A percentile compares a stretch with the other conserved stretches of the same genome.
Conservation (phyloP, 2,329 filamentous ascomycete genomes). For the Neopestalotiopsis clavispora region DNA sequence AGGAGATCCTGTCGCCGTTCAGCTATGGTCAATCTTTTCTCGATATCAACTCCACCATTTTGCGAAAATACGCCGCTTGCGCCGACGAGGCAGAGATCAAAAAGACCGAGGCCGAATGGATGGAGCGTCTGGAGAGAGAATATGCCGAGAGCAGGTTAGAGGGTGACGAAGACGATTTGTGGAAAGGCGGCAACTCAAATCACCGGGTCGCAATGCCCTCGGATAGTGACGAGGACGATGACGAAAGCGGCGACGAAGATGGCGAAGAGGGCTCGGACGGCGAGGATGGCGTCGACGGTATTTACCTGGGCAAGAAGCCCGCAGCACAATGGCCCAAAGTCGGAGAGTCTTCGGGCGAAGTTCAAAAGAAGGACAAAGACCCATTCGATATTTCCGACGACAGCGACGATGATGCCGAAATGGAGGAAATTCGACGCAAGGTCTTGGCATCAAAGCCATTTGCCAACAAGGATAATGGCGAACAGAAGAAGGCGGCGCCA, state of each 20-base stretch:
- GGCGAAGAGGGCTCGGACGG: constrained; percentile 50
- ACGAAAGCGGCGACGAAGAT: constrained; percentile 48
- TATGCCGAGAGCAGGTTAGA: constrained; percentile 80
- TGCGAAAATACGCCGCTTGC: constrained; percentile 86
- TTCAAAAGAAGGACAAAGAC: constrained; percentile 59
- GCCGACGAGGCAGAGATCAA: constrained; percentile 83
- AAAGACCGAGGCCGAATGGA: constrained; percentile 83
- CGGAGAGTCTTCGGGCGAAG: constrained; percentile 36
- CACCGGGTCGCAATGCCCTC: constrained; percentile 58
- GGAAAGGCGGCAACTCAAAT: constrained; percentile 92
- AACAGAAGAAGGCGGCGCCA: constrained; percentile 64
- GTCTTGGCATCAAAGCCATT: constrained; percentile 94
- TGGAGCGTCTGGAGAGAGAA: constrained; percentile 87
- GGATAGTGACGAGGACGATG: constrained; percentile 55
- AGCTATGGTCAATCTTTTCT: constrained; percentile 88
- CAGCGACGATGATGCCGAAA: constrained; percentile 74
- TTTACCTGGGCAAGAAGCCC: constrained; percentile 63
- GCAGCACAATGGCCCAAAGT: constrained; percentile 38
- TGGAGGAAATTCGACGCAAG: constrained; percentile 88
- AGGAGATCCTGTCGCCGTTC: constrained; percentile 81
- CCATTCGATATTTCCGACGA: constrained; percentile 80
- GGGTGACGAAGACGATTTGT: constrained; percentile 74
- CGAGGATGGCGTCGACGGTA: constrained; percentile 57
- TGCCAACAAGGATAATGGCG: constrained; percentile 57
- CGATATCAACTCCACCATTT: constrained; percentile 82